phyloP scores from a whole-genome alignment of 306 rosid species.

The Delonix regia region DNA sequence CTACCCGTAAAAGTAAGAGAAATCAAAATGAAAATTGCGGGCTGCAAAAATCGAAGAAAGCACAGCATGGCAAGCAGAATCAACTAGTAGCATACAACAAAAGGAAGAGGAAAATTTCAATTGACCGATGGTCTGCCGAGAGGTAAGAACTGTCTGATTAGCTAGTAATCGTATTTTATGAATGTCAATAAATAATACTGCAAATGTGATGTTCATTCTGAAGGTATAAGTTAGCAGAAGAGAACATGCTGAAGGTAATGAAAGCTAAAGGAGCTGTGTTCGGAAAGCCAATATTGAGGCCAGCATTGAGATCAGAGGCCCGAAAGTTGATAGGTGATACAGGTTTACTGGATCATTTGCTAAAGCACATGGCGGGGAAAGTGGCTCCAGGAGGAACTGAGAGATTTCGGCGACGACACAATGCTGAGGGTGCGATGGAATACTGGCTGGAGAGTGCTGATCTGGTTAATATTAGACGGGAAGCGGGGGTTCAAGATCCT shows the following conservation, averaged over 20 bases:
- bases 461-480: slow-evolving; percentile 57
- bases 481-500: slow-evolving; percentile 84
- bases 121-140: slow-evolving; percentile 60
- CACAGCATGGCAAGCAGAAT: slow-evolving; percentile 38
- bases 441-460: slow-evolving; percentile 95
- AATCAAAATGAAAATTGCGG: slow-evolving; percentile 33
- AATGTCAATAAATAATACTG: background rate
- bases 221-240: slow-evolving; percentile 83
- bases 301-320: slow-evolving; percentile 76
- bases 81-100: slow-evolving; percentile 38
- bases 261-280: slow-evolving; percentile 62
- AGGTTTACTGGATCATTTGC: slow-evolving; percentile 85
- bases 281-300: slow-evolving; percentile 77
- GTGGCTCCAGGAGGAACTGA: slow-evolving; percentile 81
- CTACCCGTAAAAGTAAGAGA: slow-evolving; percentile 51
- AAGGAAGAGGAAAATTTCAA: slow-evolving; percentile 50
- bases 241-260: slow-evolving; percentile 76
- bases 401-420: slow-evolving; percentile 80
- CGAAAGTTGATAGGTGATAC: slow-evolving; percentile 88
- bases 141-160: slow-evolving; percentile 37
- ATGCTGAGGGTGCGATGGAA: slow-evolving; percentile 91
- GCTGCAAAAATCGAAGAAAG: slow-evolving; percentile 32
- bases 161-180: background rate
- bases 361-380: slow-evolving; percentile 94
- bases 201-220: background rate